phyloP scores from a whole-genome alignment of 306 rosid genomes.

The Rosa persica region DNA sequence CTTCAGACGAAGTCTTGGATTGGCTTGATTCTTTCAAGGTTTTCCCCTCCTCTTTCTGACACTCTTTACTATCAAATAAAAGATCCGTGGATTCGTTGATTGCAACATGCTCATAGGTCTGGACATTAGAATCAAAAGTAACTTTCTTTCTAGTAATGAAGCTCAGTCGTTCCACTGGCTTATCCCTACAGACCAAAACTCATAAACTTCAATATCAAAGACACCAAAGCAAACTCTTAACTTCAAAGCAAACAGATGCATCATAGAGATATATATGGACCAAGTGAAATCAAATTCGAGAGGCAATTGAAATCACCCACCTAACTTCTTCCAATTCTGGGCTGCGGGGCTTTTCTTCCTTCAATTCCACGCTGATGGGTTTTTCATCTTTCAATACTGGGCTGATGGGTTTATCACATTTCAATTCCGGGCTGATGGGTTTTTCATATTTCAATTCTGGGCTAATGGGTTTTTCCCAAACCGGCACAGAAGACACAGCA shows the following conservation, averaged over 20 bases:
- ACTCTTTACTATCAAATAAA: constrained; percentile 32
- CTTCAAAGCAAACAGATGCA: not conserved
- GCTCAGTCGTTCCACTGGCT: constrained; percentile 50
- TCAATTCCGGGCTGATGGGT: constrained; percentile 15
- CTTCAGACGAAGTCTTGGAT: constrained; percentile 59
- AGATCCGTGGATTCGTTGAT: constrained; percentile 34
- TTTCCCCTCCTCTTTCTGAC: constrained; percentile 31
- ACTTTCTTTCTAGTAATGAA: constrained; percentile 62
- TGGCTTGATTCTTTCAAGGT: constrained; percentile 30
- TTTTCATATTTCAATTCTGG: constrained; percentile 13
- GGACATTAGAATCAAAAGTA: constrained; percentile 74
- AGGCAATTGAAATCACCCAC: constrained; percentile 36
- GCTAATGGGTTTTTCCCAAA: constrained; percentile 29
- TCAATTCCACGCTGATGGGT: constrained; percentile 12
- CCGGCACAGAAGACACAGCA: constrained; percentile 31
- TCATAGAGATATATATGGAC: not conserved
- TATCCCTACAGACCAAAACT: constrained; percentile 43
- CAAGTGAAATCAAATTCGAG: not conserved
- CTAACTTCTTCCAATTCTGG: constrained; percentile 30
- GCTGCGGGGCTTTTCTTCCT: constrained; percentile 28
- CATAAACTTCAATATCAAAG: constrained; percentile 7
- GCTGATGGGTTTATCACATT: constrained; percentile 11
- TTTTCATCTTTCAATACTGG: constrained; percentile 14
- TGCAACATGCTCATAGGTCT: constrained; percentile 60
- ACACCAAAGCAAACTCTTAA: not conserved